Conservation (phyloP, 306 rosid species). For the Prunus salicina region DNA sequence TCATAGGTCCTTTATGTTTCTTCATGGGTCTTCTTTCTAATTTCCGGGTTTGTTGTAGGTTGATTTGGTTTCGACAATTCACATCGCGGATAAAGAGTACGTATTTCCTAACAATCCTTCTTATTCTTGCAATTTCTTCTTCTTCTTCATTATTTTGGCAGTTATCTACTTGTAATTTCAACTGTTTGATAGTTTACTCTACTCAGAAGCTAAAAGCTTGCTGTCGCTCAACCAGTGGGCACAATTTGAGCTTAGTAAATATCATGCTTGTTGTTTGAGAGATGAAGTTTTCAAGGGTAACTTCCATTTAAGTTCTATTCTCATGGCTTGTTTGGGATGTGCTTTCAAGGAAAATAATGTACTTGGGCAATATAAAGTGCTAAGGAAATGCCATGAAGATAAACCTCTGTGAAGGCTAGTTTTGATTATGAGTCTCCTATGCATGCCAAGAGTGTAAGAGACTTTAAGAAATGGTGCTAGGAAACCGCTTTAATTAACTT, state of each 20-base stretch:
- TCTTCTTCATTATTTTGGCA: not conserved
- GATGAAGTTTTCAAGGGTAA: not conserved
- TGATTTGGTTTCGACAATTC: slow-evolving; percentile 96
- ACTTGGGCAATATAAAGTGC: not conserved
- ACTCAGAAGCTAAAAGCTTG: not conserved
- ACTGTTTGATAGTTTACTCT: not conserved
- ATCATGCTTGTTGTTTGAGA: not conserved
- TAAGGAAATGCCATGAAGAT: not conserved
- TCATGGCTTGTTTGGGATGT: not conserved
- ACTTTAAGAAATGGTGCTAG: not conserved
- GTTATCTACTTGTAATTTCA: not conserved
- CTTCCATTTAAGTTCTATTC: not conserved
- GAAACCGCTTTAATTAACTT: not conserved
- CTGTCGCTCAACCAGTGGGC: not conserved
- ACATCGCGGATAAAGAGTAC: slow-evolving; percentile 91
- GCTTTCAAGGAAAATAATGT: not conserved
- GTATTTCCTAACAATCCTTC: slow-evolving; percentile 13
- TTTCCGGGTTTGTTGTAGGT: slow-evolving; percentile 52
- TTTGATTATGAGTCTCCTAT: not conserved
- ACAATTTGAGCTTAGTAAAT: not conserved
- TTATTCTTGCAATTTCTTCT: not conserved
- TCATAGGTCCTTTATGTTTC: slow-evolving; percentile 2
- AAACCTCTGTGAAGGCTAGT: not conserved
- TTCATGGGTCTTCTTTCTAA: slow-evolving; percentile 10
- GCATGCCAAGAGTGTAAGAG: not conserved